A percentile compares a stretch with the other conserved stretches of the same genome.
These are phyloP conservation scores for Hypomontagnella monticulosa DNA, from an alignment of 495 filamentous ascomycete species.

Conservation along the genomic window DNA sequence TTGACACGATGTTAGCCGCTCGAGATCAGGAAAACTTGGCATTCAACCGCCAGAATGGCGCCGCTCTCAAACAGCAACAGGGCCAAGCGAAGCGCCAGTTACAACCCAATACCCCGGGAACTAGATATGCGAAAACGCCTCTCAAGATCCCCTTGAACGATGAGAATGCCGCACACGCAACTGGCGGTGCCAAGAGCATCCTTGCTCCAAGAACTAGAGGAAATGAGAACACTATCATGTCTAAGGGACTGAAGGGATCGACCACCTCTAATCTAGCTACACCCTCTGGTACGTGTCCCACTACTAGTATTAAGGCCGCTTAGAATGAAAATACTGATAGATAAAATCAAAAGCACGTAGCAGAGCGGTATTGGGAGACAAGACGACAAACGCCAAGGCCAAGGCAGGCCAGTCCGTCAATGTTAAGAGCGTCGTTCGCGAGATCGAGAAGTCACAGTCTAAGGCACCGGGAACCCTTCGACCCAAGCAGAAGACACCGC, in stretches of 20 bases:
- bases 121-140: conserved; percentile 81
- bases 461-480: conserved; percentile 51
- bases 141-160: conserved; percentile 86
- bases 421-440: conserved; percentile 52
- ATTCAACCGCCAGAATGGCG: conserved; percentile 75
- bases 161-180: conserved; percentile 68
- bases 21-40: conserved; percentile 90
- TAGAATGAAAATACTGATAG: conserved; percentile 41
- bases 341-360: conserved; percentile 66
- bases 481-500: conserved; percentile 51
- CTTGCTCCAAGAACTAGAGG: conserved; percentile 64
- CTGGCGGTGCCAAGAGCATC: conserved; percentile 63
- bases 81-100: conserved; percentile 59
- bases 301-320: not conserved
- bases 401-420: conserved; percentile 66
- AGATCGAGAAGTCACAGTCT: conserved; percentile 55
- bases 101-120: conserved; percentile 81
- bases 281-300: conserved; percentile 72
- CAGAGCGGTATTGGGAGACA: conserved; percentile 86
- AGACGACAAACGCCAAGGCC: conserved; percentile 95
- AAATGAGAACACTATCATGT: conserved; percentile 70
- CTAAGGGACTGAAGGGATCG: conserved; percentile 63
- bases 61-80: conserved; percentile 82
- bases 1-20: conserved; percentile 73
- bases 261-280: conserved; percentile 73